These are phyloP conservation scores for Marchantia polymorpha DNA, from an alignment of 225 moss, liverwort and hornwort species.

Conservation along the genomic window DNA sequence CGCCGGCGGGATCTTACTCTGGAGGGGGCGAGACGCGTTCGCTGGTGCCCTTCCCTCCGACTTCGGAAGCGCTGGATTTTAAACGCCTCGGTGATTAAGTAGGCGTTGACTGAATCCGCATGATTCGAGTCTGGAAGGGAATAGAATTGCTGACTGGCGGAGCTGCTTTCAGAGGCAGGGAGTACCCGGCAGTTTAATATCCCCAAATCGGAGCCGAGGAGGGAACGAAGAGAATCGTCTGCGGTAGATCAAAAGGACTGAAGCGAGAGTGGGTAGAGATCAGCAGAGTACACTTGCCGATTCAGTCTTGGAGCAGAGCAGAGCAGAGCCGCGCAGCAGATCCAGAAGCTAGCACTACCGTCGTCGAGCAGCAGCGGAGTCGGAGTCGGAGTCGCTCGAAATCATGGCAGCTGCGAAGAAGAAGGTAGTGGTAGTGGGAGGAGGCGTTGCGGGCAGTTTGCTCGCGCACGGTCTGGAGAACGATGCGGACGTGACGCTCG, in stretches of 20 bases:
- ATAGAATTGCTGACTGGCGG: not conserved
- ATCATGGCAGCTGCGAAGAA: conserved; percentile 30
- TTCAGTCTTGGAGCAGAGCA: too few relatives aligned
- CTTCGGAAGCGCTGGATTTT: too few relatives aligned
- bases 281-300: not conserved
- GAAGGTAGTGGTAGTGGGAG: conserved; percentile 67
- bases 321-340: not conserved
- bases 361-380: not conserved
- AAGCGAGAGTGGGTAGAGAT: not conserved
- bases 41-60: too few relatives aligned
- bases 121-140: not conserved
- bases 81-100: not conserved
- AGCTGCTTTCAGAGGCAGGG: not conserved
- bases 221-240: not conserved
- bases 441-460: conserved; percentile 64
- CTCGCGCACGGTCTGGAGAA: conserved; percentile 54
- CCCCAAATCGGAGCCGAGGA: not conserved
- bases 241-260: not conserved
- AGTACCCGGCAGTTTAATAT: not conserved
- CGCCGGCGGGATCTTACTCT: too few relatives aligned
- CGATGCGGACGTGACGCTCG: conserved; percentile 60
- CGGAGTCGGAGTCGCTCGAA: not conserved
- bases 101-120: not conserved
- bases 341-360: not conserved
- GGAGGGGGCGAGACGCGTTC: too few relatives aligned